phyloP scores from a whole-genome alignment of 306 rosid species.

The Citrullus mucosospermus region DNA sequence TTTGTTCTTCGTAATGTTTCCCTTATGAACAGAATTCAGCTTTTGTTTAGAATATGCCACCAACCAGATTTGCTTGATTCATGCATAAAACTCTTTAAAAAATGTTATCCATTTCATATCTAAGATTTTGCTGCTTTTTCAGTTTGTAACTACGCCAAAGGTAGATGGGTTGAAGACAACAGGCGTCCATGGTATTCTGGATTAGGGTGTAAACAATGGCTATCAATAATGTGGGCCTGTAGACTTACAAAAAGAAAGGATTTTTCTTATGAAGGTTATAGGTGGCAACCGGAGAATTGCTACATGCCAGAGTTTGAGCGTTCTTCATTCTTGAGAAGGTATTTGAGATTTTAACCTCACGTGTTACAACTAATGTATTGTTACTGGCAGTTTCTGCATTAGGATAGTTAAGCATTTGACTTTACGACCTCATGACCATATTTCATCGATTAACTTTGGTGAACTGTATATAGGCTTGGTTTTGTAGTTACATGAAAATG shows the following conservation, averaged over 20 bases:
- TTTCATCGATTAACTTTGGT: not conserved
- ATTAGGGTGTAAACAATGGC: constrained; percentile 65
- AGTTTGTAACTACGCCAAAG: constrained; percentile 83
- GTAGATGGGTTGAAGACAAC: constrained; percentile 75
- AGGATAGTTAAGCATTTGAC: not conserved
- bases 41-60: not conserved
- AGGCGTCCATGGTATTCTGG: constrained; percentile 74
- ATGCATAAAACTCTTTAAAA: not conserved
- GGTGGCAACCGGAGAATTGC: constrained; percentile 78
- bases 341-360: constrained; percentile 9
- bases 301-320: constrained; percentile 57
- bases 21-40: not conserved
- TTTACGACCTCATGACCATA: not conserved
- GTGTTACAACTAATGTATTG: not conserved
- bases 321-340: constrained; percentile 63
- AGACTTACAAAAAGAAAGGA: constrained; percentile 64
- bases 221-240: constrained; percentile 87
- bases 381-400: not conserved
- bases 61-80: not conserved
- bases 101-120: not conserved
- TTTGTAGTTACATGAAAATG: not conserved
- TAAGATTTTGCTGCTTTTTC: constrained; percentile 22
- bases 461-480: not conserved
- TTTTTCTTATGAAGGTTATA: constrained; percentile 74
- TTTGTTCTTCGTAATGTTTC: not conserved